phyloP scores from a whole-genome alignment of 495 filamentous ascomycete species.

The Penicillium crystallinum region DNA sequence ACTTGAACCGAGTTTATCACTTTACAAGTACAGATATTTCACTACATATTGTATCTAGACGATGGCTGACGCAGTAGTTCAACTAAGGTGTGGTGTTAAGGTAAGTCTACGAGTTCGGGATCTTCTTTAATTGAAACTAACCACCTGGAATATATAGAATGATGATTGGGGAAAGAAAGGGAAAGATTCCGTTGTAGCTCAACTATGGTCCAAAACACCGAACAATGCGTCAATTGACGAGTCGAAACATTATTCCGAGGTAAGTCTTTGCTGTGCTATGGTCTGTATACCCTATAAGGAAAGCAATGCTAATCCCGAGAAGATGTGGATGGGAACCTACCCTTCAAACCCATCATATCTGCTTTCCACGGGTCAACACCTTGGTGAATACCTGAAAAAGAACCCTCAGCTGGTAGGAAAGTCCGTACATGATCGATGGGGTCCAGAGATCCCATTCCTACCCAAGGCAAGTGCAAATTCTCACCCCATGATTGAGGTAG shows the following conservation, averaged over 20 bases:
- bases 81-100: slow-evolving; percentile 40
- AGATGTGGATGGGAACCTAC: slow-evolving; percentile 83
- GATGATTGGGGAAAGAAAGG: slow-evolving; percentile 48
- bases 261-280: slow-evolving; percentile 1
- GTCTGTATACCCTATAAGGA: not conserved
- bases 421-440: slow-evolving; percentile 57
- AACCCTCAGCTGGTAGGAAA: slow-evolving; percentile 64
- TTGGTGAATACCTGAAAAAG: slow-evolving; percentile 60
- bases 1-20: too few species aligned
- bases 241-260: slow-evolving; percentile 44
- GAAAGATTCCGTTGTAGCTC: slow-evolving; percentile 36
- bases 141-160: slow-evolving; percentile 24
- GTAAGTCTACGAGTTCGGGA: slow-evolving; percentile 12
- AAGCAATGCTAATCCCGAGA: not conserved
- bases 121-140: not conserved
- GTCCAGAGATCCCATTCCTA: slow-evolving; percentile 63
- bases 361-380: slow-evolving; percentile 54
- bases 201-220: slow-evolving; percentile 41
- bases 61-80: slow-evolving; percentile 37
- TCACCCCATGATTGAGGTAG: not conserved
- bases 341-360: slow-evolving; percentile 63
- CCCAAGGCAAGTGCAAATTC: slow-evolving; percentile 52
- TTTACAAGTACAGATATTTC: too few species aligned
- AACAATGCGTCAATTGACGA: slow-evolving; percentile 33
- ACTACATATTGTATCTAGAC: not conserved